Conservation (phyloP, 2,329 filamentous ascomycete genomes). For the Leptographium procerum region DNA sequence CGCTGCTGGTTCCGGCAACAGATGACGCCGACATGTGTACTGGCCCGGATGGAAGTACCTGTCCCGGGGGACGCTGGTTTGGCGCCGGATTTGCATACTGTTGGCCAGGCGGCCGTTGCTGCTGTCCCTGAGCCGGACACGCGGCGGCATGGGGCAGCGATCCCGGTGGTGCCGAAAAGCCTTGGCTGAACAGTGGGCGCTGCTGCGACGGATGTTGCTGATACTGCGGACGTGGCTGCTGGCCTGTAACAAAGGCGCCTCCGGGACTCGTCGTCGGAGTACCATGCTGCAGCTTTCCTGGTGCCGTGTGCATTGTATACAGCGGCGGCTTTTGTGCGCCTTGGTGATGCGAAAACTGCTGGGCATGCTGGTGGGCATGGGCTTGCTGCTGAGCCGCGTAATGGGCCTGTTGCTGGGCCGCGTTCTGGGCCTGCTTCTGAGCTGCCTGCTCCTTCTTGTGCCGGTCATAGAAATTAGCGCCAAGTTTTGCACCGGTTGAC, state of each 20-base stretch:
- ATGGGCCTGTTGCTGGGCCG: not conserved
- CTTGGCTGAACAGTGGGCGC: not conserved
- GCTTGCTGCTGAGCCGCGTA: conserved; percentile 2
- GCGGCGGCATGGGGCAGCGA: not conserved
- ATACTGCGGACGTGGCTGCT: not conserved
- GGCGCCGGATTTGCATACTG: no score
- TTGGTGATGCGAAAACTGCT: not conserved
- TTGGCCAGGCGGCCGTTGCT: not conserved
- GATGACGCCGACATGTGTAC: not conserved
- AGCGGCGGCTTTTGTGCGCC: not conserved
- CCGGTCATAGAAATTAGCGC: conserved; percentile 2
- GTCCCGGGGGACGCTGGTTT: no score
- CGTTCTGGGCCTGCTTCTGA: not conserved
- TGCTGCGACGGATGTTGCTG: not conserved
- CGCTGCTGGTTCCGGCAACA: not conserved
- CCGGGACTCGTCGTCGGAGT: not conserved
- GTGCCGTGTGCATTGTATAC: not conserved
- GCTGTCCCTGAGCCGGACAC: not conserved
- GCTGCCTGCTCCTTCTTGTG: conserved; percentile 5
- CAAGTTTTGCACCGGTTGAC: conserved; percentile 4
- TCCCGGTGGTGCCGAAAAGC: not conserved
- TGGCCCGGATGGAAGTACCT: not conserved
- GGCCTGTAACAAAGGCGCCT: not conserved
- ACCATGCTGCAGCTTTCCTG: not conserved
- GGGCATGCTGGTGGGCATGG: not conserved